These are phyloP conservation scores for Podospora pseudocomata DNA, from an alignment of 495 filamentous ascomycete species.

Conservation along the genomic window DNA sequence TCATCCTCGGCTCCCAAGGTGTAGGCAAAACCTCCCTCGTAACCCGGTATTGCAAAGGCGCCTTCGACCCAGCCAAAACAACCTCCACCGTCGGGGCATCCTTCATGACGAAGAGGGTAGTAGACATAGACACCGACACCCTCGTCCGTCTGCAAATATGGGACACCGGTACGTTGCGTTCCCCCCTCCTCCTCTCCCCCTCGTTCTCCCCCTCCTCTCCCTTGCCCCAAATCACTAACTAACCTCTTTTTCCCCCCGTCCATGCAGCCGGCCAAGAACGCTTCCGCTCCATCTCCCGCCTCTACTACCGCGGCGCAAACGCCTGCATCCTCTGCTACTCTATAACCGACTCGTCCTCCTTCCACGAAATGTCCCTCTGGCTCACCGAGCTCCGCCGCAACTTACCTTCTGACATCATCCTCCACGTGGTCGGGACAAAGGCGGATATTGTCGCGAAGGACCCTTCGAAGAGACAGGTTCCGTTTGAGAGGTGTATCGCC, in stretches of 20 bases:
- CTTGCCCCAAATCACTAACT: neutral
- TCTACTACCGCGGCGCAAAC: constrained; percentile 94
- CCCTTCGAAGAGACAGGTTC: constrained; percentile 70
- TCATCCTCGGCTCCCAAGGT: constrained; percentile 84
- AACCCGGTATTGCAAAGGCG: constrained; percentile 76
- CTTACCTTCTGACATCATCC: constrained; percentile 68
- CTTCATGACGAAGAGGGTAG: constrained; percentile 88
- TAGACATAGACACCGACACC: constrained; percentile 76
- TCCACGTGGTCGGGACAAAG: constrained; percentile 96
- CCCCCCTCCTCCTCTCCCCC: constrained; percentile 2
- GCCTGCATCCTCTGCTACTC: constrained; percentile 93
- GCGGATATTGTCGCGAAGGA: constrained; percentile 83
- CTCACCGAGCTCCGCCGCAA: constrained; percentile 73
- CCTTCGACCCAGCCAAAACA: constrained; percentile 65
- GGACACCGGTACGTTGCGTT: constrained; percentile 59
- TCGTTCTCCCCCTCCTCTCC: neutral
- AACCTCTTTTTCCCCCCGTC: neutral
- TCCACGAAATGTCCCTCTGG: constrained; percentile 93
- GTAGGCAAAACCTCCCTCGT: constrained; percentile 95
- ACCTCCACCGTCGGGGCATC: constrained; percentile 87
- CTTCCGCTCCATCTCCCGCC: constrained; percentile 84
- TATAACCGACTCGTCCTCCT: constrained; percentile 82
- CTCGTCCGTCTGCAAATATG: constrained; percentile 84
- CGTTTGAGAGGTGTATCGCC: constrained; percentile 89
- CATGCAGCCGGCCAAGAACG: constrained; percentile 82